phyloP scores from a whole-genome alignment of 2,329 filamentous ascomycete species.

The Cordyceps pruinosa region DNA sequence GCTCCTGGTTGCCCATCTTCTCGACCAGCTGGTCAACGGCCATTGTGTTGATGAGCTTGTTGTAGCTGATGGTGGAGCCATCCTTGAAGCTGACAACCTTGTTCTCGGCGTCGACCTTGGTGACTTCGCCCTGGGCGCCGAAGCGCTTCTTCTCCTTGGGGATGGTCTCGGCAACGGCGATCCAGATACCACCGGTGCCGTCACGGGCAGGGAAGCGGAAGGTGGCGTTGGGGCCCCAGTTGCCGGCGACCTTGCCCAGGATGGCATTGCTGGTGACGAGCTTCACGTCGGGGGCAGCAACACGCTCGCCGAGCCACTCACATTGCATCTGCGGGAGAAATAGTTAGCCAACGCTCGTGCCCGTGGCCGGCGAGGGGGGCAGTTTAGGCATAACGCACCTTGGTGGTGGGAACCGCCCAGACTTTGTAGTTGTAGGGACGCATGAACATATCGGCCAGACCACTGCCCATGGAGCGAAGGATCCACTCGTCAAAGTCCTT shows the following conservation, averaged over 20 bases:
- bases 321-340: constrained; percentile 78
- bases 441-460: constrained; percentile 95
- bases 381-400: constrained; percentile 49
- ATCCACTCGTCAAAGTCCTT: constrained; percentile 99
- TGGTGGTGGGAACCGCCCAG: constrained; percentile 96
- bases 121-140: constrained; percentile 76
- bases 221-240: constrained; percentile 96
- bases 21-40: constrained; percentile 83
- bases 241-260: constrained; percentile 89
- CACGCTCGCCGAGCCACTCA: constrained; percentile 95
- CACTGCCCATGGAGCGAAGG: constrained; percentile 79
- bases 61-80: constrained; percentile 83
- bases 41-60: constrained; percentile 92
- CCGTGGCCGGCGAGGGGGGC: not conserved
- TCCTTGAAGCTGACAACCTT: constrained; percentile 78
- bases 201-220: constrained; percentile 96
- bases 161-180: constrained; percentile 86
- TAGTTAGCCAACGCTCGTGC: constrained; percentile 6
- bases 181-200: constrained; percentile 98
- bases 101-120: constrained; percentile 77
- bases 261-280: constrained; percentile 88
- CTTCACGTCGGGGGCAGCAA: constrained; percentile 95
- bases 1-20: constrained; percentile 79
- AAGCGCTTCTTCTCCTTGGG: constrained; percentile 88
- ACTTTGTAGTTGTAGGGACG: constrained; percentile 99